These are phyloP conservation scores for Globisporangium takayamanum DNA, from an alignment of 352 stramenopile species.

Conservation along the genomic window DNA sequence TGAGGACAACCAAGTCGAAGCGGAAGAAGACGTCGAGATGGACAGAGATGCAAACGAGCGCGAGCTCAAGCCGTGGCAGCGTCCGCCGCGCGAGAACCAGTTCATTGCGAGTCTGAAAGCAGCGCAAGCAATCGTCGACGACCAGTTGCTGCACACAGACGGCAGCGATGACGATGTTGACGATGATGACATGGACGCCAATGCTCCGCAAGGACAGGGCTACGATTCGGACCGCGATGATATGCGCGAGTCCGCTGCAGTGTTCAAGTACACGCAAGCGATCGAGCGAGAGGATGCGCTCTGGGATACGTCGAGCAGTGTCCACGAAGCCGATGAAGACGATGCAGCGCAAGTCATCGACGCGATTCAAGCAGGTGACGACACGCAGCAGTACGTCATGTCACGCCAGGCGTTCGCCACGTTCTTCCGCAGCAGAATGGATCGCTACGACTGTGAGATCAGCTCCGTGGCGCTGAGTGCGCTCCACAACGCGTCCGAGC, in stretches of 20 bases:
- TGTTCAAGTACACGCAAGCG: slow-evolving; percentile 14
- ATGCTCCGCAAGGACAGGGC: slow-evolving; percentile 49
- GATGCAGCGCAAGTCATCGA: slow-evolving; percentile 18
- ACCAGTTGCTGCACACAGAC: slow-evolving; percentile 30
- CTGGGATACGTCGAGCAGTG: slow-evolving; percentile 32
- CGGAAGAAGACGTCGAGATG: slow-evolving; percentile 18
- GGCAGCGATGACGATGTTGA: slow-evolving; percentile 27
- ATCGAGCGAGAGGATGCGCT: slow-evolving; percentile 33
- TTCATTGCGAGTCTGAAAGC: slow-evolving; percentile 37
- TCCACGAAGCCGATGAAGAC: slow-evolving; percentile 27
- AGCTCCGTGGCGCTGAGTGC: slow-evolving; percentile 65
- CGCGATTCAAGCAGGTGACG: slow-evolving; percentile 13
- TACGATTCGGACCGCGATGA: slow-evolving; percentile 70
- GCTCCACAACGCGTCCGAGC: slow-evolving; percentile 70
- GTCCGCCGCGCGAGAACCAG: slow-evolving; percentile 20
- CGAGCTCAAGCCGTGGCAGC: slow-evolving; percentile 16
- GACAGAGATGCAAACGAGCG: slow-evolving; percentile 1
- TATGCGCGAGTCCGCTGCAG: slow-evolving; percentile 20
- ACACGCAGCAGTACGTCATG: slow-evolving; percentile 57
- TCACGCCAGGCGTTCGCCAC: slow-evolving; percentile 49
- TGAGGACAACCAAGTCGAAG: background rate
- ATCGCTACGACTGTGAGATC: slow-evolving; percentile 34
- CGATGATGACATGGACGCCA: slow-evolving; percentile 24
- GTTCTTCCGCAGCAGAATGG: slow-evolving; percentile 36
- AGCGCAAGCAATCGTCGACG: slow-evolving; percentile 43